A percentile compares a stretch with the other conserved stretches of the same genome.
Conservation (phyloP, 2,329 filamentous ascomycete genomes). For the Colletotrichum lupini region DNA sequence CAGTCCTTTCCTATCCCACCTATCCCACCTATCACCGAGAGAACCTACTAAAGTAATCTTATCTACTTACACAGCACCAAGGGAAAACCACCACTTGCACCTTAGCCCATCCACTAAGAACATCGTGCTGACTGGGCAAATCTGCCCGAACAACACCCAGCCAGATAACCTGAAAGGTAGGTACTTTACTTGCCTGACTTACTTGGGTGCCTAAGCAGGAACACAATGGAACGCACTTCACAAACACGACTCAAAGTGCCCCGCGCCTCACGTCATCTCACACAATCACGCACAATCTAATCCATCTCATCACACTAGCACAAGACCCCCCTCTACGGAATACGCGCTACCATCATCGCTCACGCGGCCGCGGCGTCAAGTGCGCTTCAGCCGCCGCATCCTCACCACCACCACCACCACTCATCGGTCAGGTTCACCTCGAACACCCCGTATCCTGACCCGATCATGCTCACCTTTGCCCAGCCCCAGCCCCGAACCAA, state of each 20-base stretch:
- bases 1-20: not conserved
- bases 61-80: not conserved
- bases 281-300: not conserved
- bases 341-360: not conserved
- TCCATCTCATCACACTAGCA: not conserved
- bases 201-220: too few relatives aligned
- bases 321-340: not conserved
- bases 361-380: conserved; percentile 7
- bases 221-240: too few relatives aligned
- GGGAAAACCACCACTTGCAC: not conserved
- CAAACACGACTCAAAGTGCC: not conserved
- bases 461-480: not conserved
- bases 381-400: not conserved
- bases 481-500: not conserved
- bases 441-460: not conserved
- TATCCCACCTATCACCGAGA: not conserved
- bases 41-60: not conserved
- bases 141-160: not conserved
- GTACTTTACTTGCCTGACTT: not conserved
- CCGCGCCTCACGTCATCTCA: conserved; percentile 24
- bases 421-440: not conserved
- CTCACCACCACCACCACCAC: not conserved
- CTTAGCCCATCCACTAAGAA: not conserved
- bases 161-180: not conserved
- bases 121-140: not conserved